Conservation (phyloP, 345 rosid species). For the Linum tenue region DNA sequence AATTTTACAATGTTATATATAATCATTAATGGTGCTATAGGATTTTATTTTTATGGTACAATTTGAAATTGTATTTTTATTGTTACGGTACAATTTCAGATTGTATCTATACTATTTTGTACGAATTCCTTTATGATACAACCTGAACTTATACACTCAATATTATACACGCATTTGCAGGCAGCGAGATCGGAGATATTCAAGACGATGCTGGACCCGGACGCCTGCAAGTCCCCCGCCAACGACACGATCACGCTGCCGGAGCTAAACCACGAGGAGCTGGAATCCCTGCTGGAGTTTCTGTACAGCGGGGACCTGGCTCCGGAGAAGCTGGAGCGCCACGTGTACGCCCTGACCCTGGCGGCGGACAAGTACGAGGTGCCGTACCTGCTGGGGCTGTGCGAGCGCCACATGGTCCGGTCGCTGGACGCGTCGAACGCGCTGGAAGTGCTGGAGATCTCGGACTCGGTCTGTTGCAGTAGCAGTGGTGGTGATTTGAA, state of each 20-base stretch:
- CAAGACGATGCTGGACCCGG: slow-evolving; percentile 60
- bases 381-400: slow-evolving; percentile 44
- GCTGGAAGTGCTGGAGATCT: slow-evolving; percentile 56
- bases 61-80: no score
- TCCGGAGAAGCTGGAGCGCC: slow-evolving; percentile 38
- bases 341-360: slow-evolving; percentile 41
- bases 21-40: no score
- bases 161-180: slow-evolving; percentile 20
- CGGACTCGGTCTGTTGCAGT: slow-evolving; percentile 39
- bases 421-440: slow-evolving; percentile 38
- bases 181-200: slow-evolving; percentile 82
- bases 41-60: no score
- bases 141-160: neutral
- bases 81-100: no score
- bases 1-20: no score
- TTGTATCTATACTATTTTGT: no score
- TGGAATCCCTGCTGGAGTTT: slow-evolving; percentile 66
- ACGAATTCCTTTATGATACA: no score
- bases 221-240: slow-evolving; percentile 52
- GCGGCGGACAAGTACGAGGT: slow-evolving; percentile 80
- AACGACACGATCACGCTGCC: slow-evolving; percentile 40
- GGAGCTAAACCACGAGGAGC: slow-evolving; percentile 52
- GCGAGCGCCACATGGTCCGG: slow-evolving; percentile 47
- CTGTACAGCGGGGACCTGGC: slow-evolving; percentile 61
- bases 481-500: slow-evolving; percentile 24